A percentile compares a stretch with the other conserved stretches of the same genome.
These are phyloP conservation scores for Fusarium camptoceras DNA, from an alignment of 2,329 filamentous ascomycete species.

Conservation along the genomic window DNA sequence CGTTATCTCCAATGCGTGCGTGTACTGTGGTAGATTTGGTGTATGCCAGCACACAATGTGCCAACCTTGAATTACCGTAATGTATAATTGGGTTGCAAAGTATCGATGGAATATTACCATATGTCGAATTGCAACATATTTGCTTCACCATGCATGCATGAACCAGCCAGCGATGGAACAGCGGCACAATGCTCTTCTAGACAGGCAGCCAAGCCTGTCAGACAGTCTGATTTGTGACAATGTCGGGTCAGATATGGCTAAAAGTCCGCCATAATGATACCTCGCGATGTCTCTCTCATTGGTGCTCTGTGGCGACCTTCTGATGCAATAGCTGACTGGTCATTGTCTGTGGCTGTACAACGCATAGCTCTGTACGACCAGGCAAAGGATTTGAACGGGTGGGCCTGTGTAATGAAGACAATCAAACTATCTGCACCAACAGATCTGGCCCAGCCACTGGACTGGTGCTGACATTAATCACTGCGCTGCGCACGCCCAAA, in stretches of 20 bases:
- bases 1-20: constrained; percentile 6
- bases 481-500: constrained; percentile 25
- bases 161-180: constrained; percentile 1
- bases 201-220: constrained; percentile 12
- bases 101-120: constrained; percentile 15
- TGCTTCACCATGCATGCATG: constrained; percentile 7
- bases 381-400: constrained; percentile 27
- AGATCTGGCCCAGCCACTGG: constrained; percentile 20
- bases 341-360: constrained; percentile 14
- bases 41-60: constrained; percentile 20
- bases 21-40: constrained; percentile 25
- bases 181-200: constrained; percentile 5
- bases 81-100: too few relatives aligned
- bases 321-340: constrained; percentile 28
- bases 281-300: constrained; percentile 15
- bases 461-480: constrained; percentile 30
- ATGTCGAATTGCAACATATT: background rate
- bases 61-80: constrained; percentile 1
- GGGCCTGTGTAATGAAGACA: constrained; percentile 25
- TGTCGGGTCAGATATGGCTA: constrained; percentile 23
- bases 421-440: constrained; percentile 27
- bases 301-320: constrained; percentile 15
- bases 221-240: constrained; percentile 24
- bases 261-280: constrained; percentile 13
- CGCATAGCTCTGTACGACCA: constrained; percentile 9